Conservation (phyloP, 225 moss, liverwort and hornwort genomes). For the Pseudisothecium myosuroides region DNA sequence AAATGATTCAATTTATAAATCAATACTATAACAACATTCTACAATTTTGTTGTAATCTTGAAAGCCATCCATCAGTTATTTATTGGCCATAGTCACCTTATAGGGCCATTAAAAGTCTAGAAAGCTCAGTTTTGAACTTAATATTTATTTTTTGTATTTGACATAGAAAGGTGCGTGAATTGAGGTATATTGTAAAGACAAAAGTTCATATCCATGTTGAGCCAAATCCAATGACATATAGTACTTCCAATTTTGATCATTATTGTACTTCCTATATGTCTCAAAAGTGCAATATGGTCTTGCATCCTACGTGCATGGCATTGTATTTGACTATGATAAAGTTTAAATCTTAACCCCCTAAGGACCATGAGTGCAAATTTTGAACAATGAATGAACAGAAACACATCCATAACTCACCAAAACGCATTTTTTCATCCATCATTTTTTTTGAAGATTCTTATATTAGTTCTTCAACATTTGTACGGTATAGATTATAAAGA, state of each 20-base stretch:
- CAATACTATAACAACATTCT: too few species aligned
- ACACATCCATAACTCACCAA: too few species aligned
- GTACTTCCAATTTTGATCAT: neutral
- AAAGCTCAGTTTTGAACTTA: neutral
- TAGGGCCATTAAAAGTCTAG: neutral
- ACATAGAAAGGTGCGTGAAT: neutral
- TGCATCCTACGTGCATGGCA: neutral
- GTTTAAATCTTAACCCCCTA: too few species aligned
- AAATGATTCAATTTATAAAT: too few species aligned
- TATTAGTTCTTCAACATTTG: too few species aligned
- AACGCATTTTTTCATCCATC: too few species aligned
- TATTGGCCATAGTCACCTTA: neutral
- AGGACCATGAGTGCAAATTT: too few species aligned
- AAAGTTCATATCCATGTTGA: neutral
- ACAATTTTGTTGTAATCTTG: too few species aligned
- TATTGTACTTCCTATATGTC: neutral
- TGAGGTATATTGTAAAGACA: neutral
- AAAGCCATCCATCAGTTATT: fast-evolving
- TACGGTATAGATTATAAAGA: too few species aligned
- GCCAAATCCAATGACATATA: fast-evolving
- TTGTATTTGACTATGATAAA: neutral
- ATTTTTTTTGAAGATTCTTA: too few species aligned
- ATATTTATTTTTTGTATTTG: neutral
- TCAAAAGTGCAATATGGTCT: neutral
- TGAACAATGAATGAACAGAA: too few species aligned